Conservation (phyloP, 352 stramenopile genomes). For the Thraustochytrium sp. region DNA sequence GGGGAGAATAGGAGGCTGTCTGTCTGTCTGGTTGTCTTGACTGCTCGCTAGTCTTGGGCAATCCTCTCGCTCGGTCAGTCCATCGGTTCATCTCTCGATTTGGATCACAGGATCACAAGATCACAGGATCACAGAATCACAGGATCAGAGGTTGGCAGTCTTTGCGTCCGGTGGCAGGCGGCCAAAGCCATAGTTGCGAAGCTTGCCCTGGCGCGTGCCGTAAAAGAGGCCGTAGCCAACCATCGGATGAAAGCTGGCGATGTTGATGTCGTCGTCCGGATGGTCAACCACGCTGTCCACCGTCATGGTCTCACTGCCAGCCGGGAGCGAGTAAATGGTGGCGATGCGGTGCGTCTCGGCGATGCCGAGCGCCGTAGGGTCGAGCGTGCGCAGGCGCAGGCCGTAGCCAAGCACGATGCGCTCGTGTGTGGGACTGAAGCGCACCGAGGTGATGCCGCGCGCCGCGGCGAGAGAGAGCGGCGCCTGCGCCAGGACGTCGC, state of each 20-base stretch:
- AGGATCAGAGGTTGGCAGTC: neutral
- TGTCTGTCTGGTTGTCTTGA: no score
- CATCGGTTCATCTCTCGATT: no score
- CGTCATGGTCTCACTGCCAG: conserved; percentile 56
- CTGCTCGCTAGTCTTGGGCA: no score
- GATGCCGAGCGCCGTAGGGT: no score
- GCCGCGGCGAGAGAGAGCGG: conserved; percentile 68
- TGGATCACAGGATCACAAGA: neutral
- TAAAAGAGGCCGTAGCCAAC: conserved; percentile 94
- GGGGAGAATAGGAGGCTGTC: no score
- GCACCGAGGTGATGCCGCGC: conserved; percentile 74
- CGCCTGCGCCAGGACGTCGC: conserved; percentile 45
- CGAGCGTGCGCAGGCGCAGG: conserved; percentile 60
- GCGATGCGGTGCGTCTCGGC: neutral
- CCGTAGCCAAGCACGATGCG: conserved; percentile 73
- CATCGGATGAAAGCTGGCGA: conserved; percentile 93
- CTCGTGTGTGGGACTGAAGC: conserved; percentile 72
- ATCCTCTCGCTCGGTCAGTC: no score
- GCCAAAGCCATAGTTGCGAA: conserved; percentile 4
- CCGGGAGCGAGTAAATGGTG: neutral
- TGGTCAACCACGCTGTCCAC: conserved; percentile 72
- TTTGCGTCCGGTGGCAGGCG: neutral
- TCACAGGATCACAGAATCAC: neutral
- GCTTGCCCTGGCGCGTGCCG: conserved; percentile 86
- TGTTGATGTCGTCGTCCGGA: conserved; percentile 94